These are phyloP conservation scores for Clavispora santaluciae DNA, from an alignment of 805 yeast species.

Conservation along the genomic window DNA sequence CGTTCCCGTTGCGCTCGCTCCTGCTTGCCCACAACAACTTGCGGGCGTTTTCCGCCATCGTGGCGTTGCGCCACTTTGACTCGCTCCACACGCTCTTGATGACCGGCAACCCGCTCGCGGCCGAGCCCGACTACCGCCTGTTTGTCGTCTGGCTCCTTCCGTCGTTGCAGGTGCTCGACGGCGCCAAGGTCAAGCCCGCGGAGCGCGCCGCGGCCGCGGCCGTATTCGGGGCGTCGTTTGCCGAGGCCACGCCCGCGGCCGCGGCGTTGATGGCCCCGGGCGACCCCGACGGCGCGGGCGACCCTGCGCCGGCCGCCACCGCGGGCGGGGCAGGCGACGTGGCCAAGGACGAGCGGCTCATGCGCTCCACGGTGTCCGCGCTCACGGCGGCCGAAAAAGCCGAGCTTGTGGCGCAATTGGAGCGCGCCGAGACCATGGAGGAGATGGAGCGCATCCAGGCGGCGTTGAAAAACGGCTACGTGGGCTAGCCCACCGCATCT, in stretches of 20 bases:
- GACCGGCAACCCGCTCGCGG: constrained; percentile 53
- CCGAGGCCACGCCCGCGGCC: constrained; percentile 27
- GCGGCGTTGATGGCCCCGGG: constrained; percentile 14
- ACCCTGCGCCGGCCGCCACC: too few relatives aligned
- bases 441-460: constrained; percentile 70
- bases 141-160: constrained; percentile 64
- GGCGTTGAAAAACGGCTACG: constrained; percentile 11
- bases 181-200: constrained; percentile 48
- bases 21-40: constrained; percentile 52
- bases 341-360: constrained; percentile 25
- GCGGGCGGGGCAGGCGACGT: too few relatives aligned
- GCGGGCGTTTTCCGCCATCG: constrained; percentile 36
- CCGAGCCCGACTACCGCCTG: constrained; percentile 50
- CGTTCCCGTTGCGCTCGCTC: constrained; percentile 41
- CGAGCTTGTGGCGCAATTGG: constrained; percentile 48
- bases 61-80: constrained; percentile 8
- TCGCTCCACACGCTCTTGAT: constrained; percentile 39
- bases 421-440: constrained; percentile 60
- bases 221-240: constrained; percentile 30
- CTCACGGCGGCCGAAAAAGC: constrained; percentile 52
- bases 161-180: constrained; percentile 60
- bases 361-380: constrained; percentile 35
- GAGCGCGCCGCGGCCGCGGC: constrained; percentile 48
- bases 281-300: neutral
- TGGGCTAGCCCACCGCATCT: too few relatives aligned